phyloP scores from a whole-genome alignment of 371 early-diverging fungal species.

The Dichotomocladium elegans region DNA sequence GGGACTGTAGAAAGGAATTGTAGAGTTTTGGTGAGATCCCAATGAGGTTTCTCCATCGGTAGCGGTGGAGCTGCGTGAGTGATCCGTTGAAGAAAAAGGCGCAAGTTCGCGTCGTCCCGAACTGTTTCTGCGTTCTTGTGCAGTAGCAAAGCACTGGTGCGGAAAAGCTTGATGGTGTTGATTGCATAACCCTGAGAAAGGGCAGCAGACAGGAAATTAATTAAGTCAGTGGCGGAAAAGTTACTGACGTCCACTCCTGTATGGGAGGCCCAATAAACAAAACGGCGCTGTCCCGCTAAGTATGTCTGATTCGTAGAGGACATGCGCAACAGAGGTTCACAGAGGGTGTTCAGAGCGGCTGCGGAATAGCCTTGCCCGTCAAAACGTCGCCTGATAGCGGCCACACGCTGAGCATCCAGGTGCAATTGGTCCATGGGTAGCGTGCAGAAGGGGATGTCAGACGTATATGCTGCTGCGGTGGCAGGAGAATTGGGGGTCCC shows the following conservation, averaged over 20 bases:
- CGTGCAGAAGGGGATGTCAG: slow-evolving; percentile 3
- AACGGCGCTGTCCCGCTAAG: too few relatives aligned
- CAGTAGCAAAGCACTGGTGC: not conserved
- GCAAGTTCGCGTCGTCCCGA: not conserved
- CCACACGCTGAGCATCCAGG: too few relatives aligned
- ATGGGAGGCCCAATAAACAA: too few relatives aligned
- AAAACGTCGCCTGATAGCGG: slow-evolving; percentile 2
- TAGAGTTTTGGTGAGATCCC: not conserved
- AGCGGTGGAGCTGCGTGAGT: not conserved
- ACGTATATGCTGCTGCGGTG: not conserved
- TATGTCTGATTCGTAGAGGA: too few relatives aligned
- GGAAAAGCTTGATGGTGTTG: not conserved
- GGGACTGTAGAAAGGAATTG: not conserved
- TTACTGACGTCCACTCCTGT: too few relatives aligned
- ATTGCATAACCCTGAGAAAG: not conserved
- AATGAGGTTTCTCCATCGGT: not conserved
- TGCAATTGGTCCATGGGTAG: slow-evolving; percentile 4
- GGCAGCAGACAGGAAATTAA: not conserved
- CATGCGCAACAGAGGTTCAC: too few relatives aligned
- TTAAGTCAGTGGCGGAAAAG: not conserved
- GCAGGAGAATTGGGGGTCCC: not conserved
- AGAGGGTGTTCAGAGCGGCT: too few relatives aligned
- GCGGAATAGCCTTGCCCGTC: not conserved
- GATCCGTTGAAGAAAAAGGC: not conserved
- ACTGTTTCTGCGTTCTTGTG: not conserved